Conservation (phyloP, 108 stramenopile species). For the Epithemia pelagica region DNA sequence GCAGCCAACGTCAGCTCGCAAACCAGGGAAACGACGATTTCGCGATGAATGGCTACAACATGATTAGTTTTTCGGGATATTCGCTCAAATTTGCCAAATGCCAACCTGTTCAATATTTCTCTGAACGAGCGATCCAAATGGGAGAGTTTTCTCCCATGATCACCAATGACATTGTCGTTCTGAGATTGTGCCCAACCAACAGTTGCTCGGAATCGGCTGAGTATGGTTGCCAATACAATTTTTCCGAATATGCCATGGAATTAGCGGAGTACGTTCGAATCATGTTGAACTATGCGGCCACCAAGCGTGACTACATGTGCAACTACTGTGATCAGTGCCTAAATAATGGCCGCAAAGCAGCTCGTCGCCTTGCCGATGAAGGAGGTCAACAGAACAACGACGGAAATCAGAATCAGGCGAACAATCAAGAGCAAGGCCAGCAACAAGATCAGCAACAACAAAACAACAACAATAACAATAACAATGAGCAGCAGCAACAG, state of each 20-base stretch:
- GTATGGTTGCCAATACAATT: constrained; percentile 47
- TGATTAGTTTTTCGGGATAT: constrained; percentile 38
- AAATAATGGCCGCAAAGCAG: background rate
- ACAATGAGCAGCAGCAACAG: constrained; percentile 3
- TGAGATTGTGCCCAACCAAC: constrained; percentile 43
- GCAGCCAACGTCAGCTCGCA: background rate
- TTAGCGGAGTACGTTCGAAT: constrained; percentile 44
- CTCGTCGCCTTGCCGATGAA: constrained; percentile 14
- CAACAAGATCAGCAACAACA: background rate
- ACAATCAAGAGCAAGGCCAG: constrained; percentile 1
- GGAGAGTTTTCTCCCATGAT: constrained; percentile 59
- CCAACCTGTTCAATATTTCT: constrained; percentile 57
- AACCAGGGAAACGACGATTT: constrained; percentile 21
- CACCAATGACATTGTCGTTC: constrained; percentile 49
- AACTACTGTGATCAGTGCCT: constrained; percentile 34
- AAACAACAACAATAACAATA: background rate
- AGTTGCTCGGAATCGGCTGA: constrained; percentile 27
- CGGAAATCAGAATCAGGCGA: constrained; percentile 6
- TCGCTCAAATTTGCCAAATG: constrained; percentile 52
- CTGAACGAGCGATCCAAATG: constrained; percentile 37
- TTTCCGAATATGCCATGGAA: constrained; percentile 46
- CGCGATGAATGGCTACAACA: constrained; percentile 19
- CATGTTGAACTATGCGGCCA: constrained; percentile 37
- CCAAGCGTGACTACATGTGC: constrained; percentile 43
- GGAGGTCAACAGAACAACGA: constrained; percentile 13